phyloP scores from a whole-genome alignment of 1,284 basidiomycete species.

The Moesziomyces globuligerus region DNA sequence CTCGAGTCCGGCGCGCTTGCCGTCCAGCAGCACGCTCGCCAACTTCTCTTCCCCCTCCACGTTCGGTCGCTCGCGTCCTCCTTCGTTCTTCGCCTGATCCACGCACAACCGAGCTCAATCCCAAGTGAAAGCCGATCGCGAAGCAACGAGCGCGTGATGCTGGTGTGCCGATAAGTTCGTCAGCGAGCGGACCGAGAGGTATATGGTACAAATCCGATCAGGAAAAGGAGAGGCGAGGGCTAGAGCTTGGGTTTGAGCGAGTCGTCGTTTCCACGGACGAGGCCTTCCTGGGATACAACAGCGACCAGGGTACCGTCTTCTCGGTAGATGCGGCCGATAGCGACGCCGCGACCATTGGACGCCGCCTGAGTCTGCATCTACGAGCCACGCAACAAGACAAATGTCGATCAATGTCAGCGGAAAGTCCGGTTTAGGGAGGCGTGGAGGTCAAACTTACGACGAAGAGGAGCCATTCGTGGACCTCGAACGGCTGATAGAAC shows the following conservation, averaged over 20 bases:
- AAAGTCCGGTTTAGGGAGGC: too few species aligned
- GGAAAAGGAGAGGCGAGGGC: too few species aligned
- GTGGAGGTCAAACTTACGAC: constrained; percentile 37
- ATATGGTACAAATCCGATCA: too few species aligned
- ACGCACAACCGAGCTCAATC: too few species aligned
- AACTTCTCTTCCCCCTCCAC: constrained; percentile 6
- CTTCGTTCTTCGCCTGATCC: background rate
- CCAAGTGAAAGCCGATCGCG: too few species aligned
- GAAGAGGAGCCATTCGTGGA: constrained; percentile 62
- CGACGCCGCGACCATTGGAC: constrained; percentile 60
- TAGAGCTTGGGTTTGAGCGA: constrained; percentile 31
- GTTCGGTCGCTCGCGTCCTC: background rate
- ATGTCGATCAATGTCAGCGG: constrained; percentile 1
- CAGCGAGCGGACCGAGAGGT: too few species aligned
- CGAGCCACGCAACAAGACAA: background rate
- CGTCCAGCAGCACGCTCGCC: constrained; percentile 34
- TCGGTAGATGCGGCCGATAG: constrained; percentile 59
- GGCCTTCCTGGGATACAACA: constrained; percentile 54
- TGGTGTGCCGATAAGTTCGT: too few species aligned
- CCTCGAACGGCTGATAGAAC: constrained; percentile 63
- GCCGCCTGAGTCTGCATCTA: constrained; percentile 64
- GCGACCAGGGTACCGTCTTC: constrained; percentile 62
- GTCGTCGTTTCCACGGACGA: constrained; percentile 32
- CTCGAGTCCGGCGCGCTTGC: constrained; percentile 1
- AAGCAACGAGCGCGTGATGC: too few species aligned